phyloP scores from a whole-genome alignment of 2,329 filamentous ascomycete species.

The Clonostachys solani region DNA sequence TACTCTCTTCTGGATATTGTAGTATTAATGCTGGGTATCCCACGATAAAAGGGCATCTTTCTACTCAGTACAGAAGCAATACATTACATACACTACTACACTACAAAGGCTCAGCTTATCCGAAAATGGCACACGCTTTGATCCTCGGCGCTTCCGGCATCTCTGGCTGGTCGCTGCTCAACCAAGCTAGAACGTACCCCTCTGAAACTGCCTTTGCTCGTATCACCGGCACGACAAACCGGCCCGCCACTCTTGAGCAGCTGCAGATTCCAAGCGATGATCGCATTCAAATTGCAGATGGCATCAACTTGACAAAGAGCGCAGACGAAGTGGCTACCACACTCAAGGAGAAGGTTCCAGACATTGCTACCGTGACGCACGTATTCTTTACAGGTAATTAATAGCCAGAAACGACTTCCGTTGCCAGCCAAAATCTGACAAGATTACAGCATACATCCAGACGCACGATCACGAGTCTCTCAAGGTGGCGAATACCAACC shows the following conservation, averaged over 20 bases:
- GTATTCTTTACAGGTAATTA: conserved; percentile 7
- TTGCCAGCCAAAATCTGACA: too few relatives aligned
- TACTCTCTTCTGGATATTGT: too few relatives aligned
- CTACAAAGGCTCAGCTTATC: background rate
- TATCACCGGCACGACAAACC: conserved; percentile 10
- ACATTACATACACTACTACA: too few relatives aligned
- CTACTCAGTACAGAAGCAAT: too few relatives aligned
- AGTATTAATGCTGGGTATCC: too few relatives aligned
- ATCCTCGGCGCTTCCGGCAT: conserved; percentile 10
- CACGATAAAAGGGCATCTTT: too few relatives aligned
- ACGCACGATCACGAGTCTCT: background rate
- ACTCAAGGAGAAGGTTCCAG: conserved; percentile 4
- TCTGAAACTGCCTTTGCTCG: conserved; percentile 4
- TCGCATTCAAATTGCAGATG: conserved; percentile 5
- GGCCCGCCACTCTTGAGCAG: conserved; percentile 3
- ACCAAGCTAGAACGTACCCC: conserved; percentile 6
- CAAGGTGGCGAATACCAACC: conserved; percentile 1
- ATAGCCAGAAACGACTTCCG: too few relatives aligned
- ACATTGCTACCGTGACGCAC: conserved; percentile 7
- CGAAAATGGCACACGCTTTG: conserved; percentile 8
- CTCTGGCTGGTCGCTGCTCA: conserved; percentile 10
- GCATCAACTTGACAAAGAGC: conserved; percentile 6
- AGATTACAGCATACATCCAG: conserved; percentile 5
- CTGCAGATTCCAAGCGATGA: conserved; percentile 2
- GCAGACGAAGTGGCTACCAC: conserved; percentile 1